A percentile compares a stretch with the other conserved stretches of the same genome.
Evolutionary conservation across 208 protist species (phyloP).

Genomic region (Trypanosoma congolense): DNA sequence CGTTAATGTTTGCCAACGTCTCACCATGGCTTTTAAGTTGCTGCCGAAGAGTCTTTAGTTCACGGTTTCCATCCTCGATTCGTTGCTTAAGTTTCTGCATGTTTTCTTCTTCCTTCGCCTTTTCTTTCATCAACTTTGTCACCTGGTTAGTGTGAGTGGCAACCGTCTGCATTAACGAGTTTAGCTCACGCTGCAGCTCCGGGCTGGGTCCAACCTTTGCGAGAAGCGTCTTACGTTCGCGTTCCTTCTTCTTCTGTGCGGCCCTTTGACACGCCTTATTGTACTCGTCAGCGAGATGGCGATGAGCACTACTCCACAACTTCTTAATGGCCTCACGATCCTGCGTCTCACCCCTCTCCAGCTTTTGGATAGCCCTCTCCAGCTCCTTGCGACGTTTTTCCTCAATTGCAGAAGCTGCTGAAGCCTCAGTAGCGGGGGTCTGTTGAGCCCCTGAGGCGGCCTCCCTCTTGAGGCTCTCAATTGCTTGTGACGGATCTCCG

Average conservation of each 20-base stretch:
- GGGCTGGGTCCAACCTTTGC: conserved; percentile 57
- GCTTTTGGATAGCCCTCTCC: conserved; percentile 13
- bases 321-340: conserved; percentile 21
- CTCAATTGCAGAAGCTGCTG: conserved; percentile 9
- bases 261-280: conserved; percentile 41
- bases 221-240: conserved; percentile 56
- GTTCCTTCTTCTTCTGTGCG: conserved; percentile 47
- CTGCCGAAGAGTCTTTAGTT: conserved; percentile 28
- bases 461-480: too few relatives aligned
- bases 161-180: conserved; percentile 49
- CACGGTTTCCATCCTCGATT: conserved; percentile 42
- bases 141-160: conserved; percentile 45
- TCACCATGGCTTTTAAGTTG: conserved; percentile 16
- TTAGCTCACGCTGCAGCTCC: conserved; percentile 56
- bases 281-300: conserved; percentile 47
- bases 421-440: conserved; percentile 2
- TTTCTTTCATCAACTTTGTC: conserved; percentile 59
- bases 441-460: conserved; percentile 6
- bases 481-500: too few relatives aligned
- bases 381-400: conserved; percentile 23
- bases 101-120: conserved; percentile 50
- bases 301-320: conserved; percentile 12
- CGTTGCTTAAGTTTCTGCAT: conserved; percentile 29
- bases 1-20: conserved; percentile 32
- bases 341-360: conserved; percentile 24